Conservation (phyloP, 2,329 filamentous ascomycete genomes). For the Chrysoporthe austroafricana region DNA sequence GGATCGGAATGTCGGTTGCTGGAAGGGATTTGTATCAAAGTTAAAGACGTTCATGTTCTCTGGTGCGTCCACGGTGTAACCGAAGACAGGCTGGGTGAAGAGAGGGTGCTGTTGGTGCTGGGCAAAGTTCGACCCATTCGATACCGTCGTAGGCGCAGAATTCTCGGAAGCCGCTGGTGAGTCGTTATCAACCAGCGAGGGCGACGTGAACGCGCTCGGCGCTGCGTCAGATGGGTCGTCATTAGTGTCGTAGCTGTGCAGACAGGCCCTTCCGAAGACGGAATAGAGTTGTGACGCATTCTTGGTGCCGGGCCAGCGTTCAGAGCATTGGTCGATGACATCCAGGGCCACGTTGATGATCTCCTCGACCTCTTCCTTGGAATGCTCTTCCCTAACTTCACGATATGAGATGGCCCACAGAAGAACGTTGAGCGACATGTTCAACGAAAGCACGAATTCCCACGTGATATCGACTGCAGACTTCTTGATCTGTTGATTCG, state of each 20-base stretch:
- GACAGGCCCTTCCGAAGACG: slow-evolving; percentile 82
- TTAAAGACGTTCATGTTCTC: slow-evolving; percentile 55
- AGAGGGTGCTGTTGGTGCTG: slow-evolving; percentile 40
- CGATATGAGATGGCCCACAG: slow-evolving; percentile 91
- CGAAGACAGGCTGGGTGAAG: slow-evolving; percentile 60
- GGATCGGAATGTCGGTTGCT: slow-evolving; percentile 63
- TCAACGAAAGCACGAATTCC: slow-evolving; percentile 88
- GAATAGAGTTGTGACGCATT: slow-evolving; percentile 84
- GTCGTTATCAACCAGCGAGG: slow-evolving; percentile 53
- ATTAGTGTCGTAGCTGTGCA: slow-evolving; percentile 80
- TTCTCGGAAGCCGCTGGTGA: slow-evolving; percentile 50
- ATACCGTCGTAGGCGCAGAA: slow-evolving; percentile 41
- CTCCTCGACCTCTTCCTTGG: slow-evolving; percentile 74
- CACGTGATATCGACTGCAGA: slow-evolving; percentile 85
- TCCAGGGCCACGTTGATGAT: slow-evolving; percentile 77
- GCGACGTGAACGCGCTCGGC: slow-evolving; percentile 47
- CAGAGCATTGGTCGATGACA: slow-evolving; percentile 77
- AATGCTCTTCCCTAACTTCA: slow-evolving; percentile 75
- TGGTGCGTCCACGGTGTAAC: slow-evolving; percentile 60
- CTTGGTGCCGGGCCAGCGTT: slow-evolving; percentile 88
- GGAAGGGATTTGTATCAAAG: slow-evolving; percentile 47
- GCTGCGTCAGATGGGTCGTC: slow-evolving; percentile 45
- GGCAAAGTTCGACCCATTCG: slow-evolving; percentile 30
- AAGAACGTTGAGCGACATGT: slow-evolving; percentile 89
- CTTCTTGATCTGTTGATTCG: slow-evolving; percentile 77